Percentiles rank a stretch among this genome's conserved stretches.
phyloP scores from a whole-genome alignment of 2,329 filamentous ascomycete species.

The Cercospora canescens region DNA sequence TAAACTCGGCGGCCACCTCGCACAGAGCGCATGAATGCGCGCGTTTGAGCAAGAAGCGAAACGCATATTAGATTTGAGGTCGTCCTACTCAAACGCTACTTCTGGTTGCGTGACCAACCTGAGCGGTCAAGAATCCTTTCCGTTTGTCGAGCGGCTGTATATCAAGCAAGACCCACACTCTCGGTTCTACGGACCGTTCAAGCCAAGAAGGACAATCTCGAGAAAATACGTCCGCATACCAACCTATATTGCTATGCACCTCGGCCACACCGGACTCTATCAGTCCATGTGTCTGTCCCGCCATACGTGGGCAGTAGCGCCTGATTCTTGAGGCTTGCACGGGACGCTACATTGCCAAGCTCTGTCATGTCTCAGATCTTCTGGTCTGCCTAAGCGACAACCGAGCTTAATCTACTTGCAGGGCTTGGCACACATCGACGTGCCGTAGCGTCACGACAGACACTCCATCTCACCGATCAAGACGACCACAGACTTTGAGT shows the following conservation, averaged over 20 bases:
- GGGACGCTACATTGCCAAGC: conserved; percentile 8
- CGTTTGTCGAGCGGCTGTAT: background rate
- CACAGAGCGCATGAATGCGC: background rate
- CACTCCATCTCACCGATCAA: no score
- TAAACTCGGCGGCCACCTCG: background rate
- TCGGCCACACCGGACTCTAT: background rate
- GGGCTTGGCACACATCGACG: conserved; percentile 14
- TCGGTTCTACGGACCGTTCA: background rate
- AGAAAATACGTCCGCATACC: background rate
- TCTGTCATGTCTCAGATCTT: conserved; percentile 19
- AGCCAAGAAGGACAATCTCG: background rate
- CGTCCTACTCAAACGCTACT: background rate
- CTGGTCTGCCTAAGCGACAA: conserved; percentile 12
- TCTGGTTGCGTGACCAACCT: background rate
- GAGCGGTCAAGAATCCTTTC: background rate
- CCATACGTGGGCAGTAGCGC: background rate
- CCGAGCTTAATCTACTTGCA: conserved; percentile 23
- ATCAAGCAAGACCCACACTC: background rate
- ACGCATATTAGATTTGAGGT: background rate
- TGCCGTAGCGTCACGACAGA: background rate
- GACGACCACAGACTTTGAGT: no score
- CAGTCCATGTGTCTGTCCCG: background rate
- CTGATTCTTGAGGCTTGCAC: background rate
- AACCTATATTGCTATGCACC: background rate
- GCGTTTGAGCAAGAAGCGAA: conserved; percentile 4